phyloP scores from a whole-genome alignment of 1,139 yeast genomes.

The Torulaspora globosa region DNA sequence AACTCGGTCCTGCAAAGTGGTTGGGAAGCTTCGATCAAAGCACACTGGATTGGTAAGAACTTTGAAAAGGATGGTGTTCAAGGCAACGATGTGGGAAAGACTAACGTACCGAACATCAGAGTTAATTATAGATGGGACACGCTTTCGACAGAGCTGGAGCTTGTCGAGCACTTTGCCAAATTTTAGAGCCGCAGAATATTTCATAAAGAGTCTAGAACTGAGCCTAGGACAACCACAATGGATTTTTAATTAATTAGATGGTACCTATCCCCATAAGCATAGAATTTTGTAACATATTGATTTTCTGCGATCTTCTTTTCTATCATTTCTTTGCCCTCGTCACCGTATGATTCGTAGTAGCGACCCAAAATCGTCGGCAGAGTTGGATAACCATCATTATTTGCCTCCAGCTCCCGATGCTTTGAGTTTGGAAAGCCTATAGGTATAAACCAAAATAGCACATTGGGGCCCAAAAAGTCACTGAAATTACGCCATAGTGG shows the following conservation, averaged over 20 bases:
- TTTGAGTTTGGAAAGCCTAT: background rate
- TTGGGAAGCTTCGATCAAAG: constrained; percentile 77
- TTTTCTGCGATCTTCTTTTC: constrained; percentile 18
- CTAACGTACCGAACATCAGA: constrained; percentile 90
- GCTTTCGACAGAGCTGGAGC: constrained; percentile 64
- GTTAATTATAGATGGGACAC: constrained; percentile 80
- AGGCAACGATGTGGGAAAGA: constrained; percentile 87
- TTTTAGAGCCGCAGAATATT: constrained; percentile 1
- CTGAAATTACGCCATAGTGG: constrained; percentile 17
- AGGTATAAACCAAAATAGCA: constrained; percentile 29
- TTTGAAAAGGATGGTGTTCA: constrained; percentile 59
- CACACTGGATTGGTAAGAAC: constrained; percentile 86
- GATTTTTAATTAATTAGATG: constrained; percentile 1
- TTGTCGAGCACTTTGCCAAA: constrained; percentile 58
- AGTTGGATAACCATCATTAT: background rate
- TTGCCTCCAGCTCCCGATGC: background rate
- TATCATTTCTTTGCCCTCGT: constrained; percentile 15
- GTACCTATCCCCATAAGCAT: constrained; percentile 19
- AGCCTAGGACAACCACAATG: background rate
- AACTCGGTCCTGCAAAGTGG: constrained; percentile 90
- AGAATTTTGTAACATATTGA: constrained; percentile 20
- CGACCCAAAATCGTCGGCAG: constrained; percentile 14
- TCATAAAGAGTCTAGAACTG: constrained; percentile 15
- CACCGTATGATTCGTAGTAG: constrained; percentile 20
- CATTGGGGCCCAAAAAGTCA: constrained; percentile 24